phyloP scores from a whole-genome alignment of 129 eudicot species.

The Tanacetum coccineum region DNA sequence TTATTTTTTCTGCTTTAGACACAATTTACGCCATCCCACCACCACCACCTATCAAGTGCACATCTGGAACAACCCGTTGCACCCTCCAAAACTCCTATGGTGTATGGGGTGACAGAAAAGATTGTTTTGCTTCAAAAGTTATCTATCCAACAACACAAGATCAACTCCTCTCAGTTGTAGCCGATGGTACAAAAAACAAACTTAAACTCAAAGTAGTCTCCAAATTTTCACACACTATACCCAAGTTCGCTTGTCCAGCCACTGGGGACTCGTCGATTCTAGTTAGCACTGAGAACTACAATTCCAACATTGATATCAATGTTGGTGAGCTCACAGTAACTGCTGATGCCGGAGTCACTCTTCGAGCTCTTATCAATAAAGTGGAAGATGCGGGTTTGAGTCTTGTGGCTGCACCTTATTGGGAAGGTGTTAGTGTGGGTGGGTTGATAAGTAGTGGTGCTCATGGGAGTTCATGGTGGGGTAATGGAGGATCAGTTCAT shows the following conservation, averaged over 20 bases:
- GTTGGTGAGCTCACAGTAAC: slow-evolving; percentile 39
- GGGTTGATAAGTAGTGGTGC: slow-evolving; percentile 74
- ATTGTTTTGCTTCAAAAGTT: slow-evolving; percentile 41
- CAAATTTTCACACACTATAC: slow-evolving; percentile 83
- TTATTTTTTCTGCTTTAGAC: slow-evolving; percentile 13
- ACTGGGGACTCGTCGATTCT: slow-evolving; percentile 29
- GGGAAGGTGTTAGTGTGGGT: slow-evolving; percentile 85
- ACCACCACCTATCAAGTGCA: slow-evolving; percentile 45
- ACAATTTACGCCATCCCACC: slow-evolving; percentile 50
- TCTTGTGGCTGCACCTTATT: slow-evolving; percentile 71
- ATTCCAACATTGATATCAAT: slow-evolving; percentile 38
- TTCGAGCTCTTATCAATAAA: slow-evolving; percentile 46
- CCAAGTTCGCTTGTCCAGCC: slow-evolving; percentile 64
- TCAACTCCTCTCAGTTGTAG: slow-evolving; percentile 51
- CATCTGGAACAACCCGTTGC: slow-evolving; percentile 41
- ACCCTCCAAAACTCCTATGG: slow-evolving; percentile 73
- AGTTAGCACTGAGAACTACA: slow-evolving; percentile 58
- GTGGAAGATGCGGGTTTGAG: slow-evolving; percentile 55
- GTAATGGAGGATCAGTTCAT: slow-evolving; percentile 71
- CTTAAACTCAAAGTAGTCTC: slow-evolving; percentile 65
- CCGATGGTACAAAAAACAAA: slow-evolving; percentile 46
- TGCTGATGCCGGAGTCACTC: slow-evolving; percentile 67
- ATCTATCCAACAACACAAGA: slow-evolving; percentile 60
- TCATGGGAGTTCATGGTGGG: slow-evolving; percentile 96
- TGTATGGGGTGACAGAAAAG: slow-evolving; percentile 63